Base-by-base conservation (phyloP, 2,329 filamentous ascomycete species). In the Aspergillus sp. region DNA sequence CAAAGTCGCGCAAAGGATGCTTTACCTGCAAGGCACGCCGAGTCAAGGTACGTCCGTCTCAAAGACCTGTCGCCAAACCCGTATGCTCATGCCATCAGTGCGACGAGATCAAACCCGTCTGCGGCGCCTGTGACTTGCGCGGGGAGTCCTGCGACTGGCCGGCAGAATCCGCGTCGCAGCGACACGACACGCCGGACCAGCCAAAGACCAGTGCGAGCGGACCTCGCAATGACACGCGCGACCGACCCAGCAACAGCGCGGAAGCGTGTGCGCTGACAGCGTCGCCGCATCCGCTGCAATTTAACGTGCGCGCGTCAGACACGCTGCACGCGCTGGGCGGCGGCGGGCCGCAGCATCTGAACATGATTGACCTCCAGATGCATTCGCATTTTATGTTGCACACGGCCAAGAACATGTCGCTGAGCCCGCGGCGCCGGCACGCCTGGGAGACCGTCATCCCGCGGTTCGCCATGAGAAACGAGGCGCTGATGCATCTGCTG, bases 1-100 rank as follows among this genome's bases (percentile, higher is more conserved):
- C 56, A n/a, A 64, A 64, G 47, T 64, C 62, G 3, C 53, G 60
- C 4, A 58, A 58, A 45, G 64, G 64, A 5, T 66, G 64, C 42
- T 58, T 54, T n/a, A 54, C 52, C 1, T 66, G 63, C 48, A 66
- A 66, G 43, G 16, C 29, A 3, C 57, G 64, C 10, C 50, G 59
- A 14, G 63, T 66, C n/a, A 65, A 66, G 52, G 64, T 66, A 53
- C 2, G 40, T 45, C 6, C 13, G n/a, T 6, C 34, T 25, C 14
- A 32, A 4, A 1, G n/a, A 16, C 10, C 11, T 17, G 7, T 29
- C 7, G 31, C 14, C 4, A 9, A n/a, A 14, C 0, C n/a, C 23
- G 5, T 9, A 48, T 5, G 23, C 11, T 41, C 14, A 41, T 49
- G 14, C 9, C 16, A 3, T 3, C 40, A 66, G 64, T 66, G 64